Conservation (phyloP, 2,329 filamentous ascomycete genomes). For the Penicillium nordicum region DNA sequence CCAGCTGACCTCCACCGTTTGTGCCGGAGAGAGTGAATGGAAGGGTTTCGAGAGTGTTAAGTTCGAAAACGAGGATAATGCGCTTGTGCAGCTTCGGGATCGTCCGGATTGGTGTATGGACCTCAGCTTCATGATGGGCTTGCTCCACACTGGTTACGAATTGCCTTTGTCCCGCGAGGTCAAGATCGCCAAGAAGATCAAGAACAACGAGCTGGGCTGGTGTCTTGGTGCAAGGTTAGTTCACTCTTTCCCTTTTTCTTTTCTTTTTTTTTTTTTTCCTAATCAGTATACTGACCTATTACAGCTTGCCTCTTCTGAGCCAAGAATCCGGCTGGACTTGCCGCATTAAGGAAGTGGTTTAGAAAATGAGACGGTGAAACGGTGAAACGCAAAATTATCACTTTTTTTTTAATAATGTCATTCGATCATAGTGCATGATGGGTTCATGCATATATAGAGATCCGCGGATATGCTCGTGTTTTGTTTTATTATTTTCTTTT, state of each 20-base stretch:
- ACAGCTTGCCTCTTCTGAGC: slow-evolving; percentile 76
- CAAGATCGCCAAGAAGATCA: slow-evolving; percentile 98
- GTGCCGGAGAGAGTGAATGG: slow-evolving; percentile 74
- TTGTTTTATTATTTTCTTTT: slow-evolving; percentile 18
- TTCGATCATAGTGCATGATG: slow-evolving; percentile 22
- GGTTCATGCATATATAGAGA: slow-evolving; percentile 31
- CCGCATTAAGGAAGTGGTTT: slow-evolving; percentile 72
- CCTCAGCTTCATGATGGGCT: slow-evolving; percentile 90
- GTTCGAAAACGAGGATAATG: slow-evolving; percentile 72
- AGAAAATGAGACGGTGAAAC: slow-evolving; percentile 27
- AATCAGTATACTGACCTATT: slow-evolving; percentile 22
- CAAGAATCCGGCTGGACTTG: slow-evolving; percentile 86
- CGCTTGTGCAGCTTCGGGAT: slow-evolving; percentile 73
- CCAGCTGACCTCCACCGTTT: slow-evolving; percentile 80
- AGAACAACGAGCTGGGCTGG: slow-evolving; percentile 95
- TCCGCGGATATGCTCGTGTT: slow-evolving; percentile 18
- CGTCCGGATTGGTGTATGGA: slow-evolving; percentile 92
- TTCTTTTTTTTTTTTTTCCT: too few relatives aligned
- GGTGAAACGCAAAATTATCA: slow-evolving; percentile 14
- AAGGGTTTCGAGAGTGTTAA: slow-evolving; percentile 69
- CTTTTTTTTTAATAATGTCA: slow-evolving; percentile 22
- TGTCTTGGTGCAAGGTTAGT: slow-evolving; percentile 90
- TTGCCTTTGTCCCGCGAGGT: slow-evolving; percentile 97
- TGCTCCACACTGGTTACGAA: slow-evolving; percentile 93
- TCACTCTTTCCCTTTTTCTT: neutral